phyloP scores from a whole-genome alignment of 2,329 filamentous ascomycete species.

The Phyllosticta citriasiana region DNA sequence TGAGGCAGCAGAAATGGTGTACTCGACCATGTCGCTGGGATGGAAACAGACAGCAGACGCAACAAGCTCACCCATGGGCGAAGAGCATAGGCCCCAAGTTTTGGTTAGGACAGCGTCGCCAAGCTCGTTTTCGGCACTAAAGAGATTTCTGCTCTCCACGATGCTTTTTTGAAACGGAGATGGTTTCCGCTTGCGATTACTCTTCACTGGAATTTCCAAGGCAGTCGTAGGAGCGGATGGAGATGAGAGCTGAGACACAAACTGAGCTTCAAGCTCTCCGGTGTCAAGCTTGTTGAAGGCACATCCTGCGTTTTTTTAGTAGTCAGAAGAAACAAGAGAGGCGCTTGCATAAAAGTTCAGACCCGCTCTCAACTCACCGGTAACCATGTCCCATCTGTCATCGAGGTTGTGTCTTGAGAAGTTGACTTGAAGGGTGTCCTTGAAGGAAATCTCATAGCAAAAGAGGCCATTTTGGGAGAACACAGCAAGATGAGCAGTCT shows the following conservation, averaged over 20 bases:
- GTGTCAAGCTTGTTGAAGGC: constrained; percentile 13
- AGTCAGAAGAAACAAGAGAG: not conserved
- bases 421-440: constrained; percentile 17
- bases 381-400: constrained; percentile 32
- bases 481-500: constrained; percentile 19
- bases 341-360: not conserved
- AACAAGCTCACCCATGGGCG: constrained; percentile 37
- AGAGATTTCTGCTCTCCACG: constrained; percentile 28
- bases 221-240: constrained; percentile 22
- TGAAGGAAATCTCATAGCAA: constrained; percentile 17
- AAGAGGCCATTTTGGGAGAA: constrained; percentile 23
- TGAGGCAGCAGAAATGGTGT: constrained; percentile 40
- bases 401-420: constrained; percentile 25
- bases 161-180: constrained; percentile 34
- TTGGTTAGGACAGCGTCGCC: constrained; percentile 40
- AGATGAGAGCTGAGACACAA: constrained; percentile 28
- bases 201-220: constrained; percentile 18
- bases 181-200: constrained; percentile 4
- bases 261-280: constrained; percentile 20
- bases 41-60: constrained; percentile 44
- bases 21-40: constrained; percentile 48
- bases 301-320: constrained; percentile 19
- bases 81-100: constrained; percentile 43
- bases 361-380: constrained; percentile 17
- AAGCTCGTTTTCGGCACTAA: constrained; percentile 41